Base-by-base conservation (phyloP, 2,329 filamentous ascomycete genomes). In the Alternaria sp. region DNA sequence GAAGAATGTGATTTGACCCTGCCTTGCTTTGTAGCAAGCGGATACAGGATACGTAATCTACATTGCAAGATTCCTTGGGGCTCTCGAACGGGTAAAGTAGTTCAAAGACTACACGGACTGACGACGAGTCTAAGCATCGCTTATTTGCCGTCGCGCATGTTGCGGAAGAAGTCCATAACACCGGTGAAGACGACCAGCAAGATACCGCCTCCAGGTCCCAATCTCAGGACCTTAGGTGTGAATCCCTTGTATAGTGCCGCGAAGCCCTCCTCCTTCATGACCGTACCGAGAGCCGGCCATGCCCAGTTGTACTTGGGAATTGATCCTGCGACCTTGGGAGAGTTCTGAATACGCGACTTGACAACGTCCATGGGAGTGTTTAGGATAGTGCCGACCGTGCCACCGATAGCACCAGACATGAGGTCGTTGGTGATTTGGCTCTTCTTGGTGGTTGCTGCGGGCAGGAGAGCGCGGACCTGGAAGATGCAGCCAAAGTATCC, bases 401-500 rank as follows among this genome's bases (percentile, higher is more conserved):
- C 96, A 82, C 96, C 96, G 68, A 97, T 82, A 46, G 91, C 87
- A 79, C 96, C 96, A 20, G 94, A 94, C 60, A 97, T 83, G 69
- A 99, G 83, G 76, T 99, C 94, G 79, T 97, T 97, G 63, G 87
- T 83, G 82, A 97, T 92, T 83, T 97, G 90, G 57, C 87, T 86
- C 70, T 86, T 86, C 87, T 97, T 97, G 81, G 88, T 91, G 60
- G 91, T 88, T n/a, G 91, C 89, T 78, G 89, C 87, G 66, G 96
- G 96, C 50, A 99, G 83, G 71, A 97, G 85, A 64, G 89, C 87
- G 78, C 94, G 92, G 67, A 98, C 93, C 84, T 99, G 96, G 89
- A 96, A 97, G 80, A 99, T 99, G 83, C 94, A 96, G 76, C 96
- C 96, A 81, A 99, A 99, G 87, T 97, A 97, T 63, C 94, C 95